phyloP scores from a whole-genome alignment of 805 yeast species.

The Myxozyma sirexii region DNA sequence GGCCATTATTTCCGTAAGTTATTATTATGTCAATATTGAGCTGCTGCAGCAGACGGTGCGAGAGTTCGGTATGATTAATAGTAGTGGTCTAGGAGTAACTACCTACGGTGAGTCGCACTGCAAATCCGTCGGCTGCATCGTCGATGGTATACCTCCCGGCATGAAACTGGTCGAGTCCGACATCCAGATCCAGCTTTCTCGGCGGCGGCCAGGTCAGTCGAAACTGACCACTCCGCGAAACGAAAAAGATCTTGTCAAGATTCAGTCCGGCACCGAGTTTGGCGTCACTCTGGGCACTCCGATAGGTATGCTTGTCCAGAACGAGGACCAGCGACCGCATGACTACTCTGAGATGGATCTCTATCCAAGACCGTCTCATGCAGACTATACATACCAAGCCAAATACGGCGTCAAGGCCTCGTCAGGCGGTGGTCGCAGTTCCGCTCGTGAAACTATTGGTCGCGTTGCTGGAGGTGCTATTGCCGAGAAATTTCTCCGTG shows the following conservation, averaged over 20 bases:
- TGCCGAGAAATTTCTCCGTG: slow-evolving; percentile 85
- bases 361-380: slow-evolving; percentile 97
- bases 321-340: slow-evolving; percentile 95
- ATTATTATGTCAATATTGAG: background rate
- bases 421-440: slow-evolving; percentile 96
- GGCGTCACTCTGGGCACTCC: slow-evolving; percentile 94
- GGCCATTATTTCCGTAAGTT: slow-evolving; percentile 55
- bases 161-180: slow-evolving; percentile 81
- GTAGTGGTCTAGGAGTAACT: slow-evolving; percentile 60
- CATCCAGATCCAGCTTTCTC: slow-evolving; percentile 90
- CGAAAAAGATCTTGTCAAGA: slow-evolving; percentile 89
- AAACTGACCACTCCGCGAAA: slow-evolving; percentile 91
- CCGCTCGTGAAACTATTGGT: slow-evolving; percentile 98
- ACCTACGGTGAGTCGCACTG: slow-evolving; percentile 99
- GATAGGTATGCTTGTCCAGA: slow-evolving; percentile 86
- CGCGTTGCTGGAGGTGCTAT: slow-evolving; percentile 99
- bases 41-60: background rate
- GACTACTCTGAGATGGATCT: slow-evolving; percentile 94
- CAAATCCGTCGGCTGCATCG: slow-evolving; percentile 95
- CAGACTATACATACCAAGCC: slow-evolving; percentile 88
- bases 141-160: slow-evolving; percentile 98
- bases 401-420: slow-evolving; percentile 94
- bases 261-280: slow-evolving; percentile 92
- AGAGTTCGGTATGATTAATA: background rate
- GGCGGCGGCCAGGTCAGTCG: slow-evolving; percentile 98